A percentile compares a stretch with the other conserved stretches of the same genome.
Evolutionary conservation across 306 rosid genomes (phyloP).

Genomic region (Cicer arietinum): DNA sequence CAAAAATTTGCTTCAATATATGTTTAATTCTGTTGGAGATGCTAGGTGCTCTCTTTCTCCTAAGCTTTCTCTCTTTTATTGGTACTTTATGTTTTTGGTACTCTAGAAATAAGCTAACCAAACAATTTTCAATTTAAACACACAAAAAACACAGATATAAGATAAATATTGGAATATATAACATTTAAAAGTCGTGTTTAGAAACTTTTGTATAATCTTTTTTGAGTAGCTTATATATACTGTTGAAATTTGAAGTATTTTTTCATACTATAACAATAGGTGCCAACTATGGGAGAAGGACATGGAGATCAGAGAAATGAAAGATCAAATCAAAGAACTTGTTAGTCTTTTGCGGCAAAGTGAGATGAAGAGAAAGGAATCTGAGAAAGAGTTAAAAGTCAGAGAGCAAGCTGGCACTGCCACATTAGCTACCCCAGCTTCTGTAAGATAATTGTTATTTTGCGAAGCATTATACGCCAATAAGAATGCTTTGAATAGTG

Average conservation of each 20-base stretch:
- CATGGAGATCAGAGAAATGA: constrained; percentile 91
- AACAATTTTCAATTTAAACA: constrained; percentile 30
- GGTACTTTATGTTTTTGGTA: not conserved
- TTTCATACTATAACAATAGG: constrained; percentile 57
- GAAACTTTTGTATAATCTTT: constrained; percentile 20
- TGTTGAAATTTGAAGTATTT: constrained; percentile 39
- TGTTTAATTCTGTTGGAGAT: constrained; percentile 93
- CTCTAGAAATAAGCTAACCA: constrained; percentile 36
- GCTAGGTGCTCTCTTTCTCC: constrained; percentile 64
- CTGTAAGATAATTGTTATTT: constrained; percentile 61
- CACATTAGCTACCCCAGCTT: constrained; percentile 76
- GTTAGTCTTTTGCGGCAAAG: constrained; percentile 94
- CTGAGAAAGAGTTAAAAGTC: constrained; percentile 86
- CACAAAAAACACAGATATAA: constrained; percentile 17
- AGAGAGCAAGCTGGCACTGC: constrained; percentile 82
- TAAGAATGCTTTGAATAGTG: constrained; percentile 13
- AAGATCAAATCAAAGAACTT: constrained; percentile 97
- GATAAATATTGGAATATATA: constrained; percentile 1
- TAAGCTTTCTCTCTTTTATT: constrained; percentile 9
- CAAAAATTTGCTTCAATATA: constrained; percentile 91
- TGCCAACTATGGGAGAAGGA: constrained; percentile 98
- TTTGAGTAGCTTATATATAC: constrained; percentile 14
- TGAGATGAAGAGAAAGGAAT: constrained; percentile 90
- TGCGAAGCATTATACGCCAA: constrained; percentile 27
- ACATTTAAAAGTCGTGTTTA: constrained; percentile 30